Conservation (phyloP, 1,284 basidiomycete genomes). For the Mycena sp. region DNA sequence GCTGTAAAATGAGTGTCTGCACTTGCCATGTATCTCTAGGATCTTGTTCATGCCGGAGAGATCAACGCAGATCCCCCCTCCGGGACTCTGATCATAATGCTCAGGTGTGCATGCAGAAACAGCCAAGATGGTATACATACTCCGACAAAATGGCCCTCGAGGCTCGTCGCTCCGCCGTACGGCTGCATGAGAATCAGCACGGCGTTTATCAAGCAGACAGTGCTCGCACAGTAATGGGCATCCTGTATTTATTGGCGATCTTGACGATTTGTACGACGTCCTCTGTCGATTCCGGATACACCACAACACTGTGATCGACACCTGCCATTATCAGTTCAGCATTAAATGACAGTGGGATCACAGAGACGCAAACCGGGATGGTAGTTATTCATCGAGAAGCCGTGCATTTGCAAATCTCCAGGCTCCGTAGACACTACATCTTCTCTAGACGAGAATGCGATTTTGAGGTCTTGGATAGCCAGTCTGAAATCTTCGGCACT, state of each 20-base stretch:
- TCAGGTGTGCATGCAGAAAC: neutral
- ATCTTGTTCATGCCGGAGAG: slow-evolving; percentile 88
- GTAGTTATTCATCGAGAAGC: slow-evolving; percentile 65
- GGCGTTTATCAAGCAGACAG: neutral
- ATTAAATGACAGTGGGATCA: neutral
- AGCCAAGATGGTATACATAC: slow-evolving; percentile 47
- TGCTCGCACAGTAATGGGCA: slow-evolving; percentile 67
- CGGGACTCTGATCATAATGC: slow-evolving; percentile 50
- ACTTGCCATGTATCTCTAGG: slow-evolving; percentile 76
- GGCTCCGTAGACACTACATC: slow-evolving; percentile 54
- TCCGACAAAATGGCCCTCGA: slow-evolving; percentile 74
- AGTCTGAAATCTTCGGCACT: too few relatives aligned
- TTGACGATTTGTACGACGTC: slow-evolving; percentile 77
- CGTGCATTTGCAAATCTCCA: slow-evolving; percentile 64
- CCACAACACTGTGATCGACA: slow-evolving; percentile 58
- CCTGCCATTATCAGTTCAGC: slow-evolving; percentile 39
- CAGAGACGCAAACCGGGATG: slow-evolving; percentile 54
- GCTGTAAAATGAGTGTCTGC: neutral
- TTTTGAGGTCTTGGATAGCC: too few relatives aligned
- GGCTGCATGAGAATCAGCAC: slow-evolving; percentile 40
- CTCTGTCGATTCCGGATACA: slow-evolving; percentile 66
- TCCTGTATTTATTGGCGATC: slow-evolving; percentile 69
- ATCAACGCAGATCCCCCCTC: slow-evolving; percentile 87
- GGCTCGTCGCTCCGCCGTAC: slow-evolving; percentile 75
- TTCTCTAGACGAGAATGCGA: too few relatives aligned